A percentile compares a stretch with the other conserved stretches of the same genome.
Evolutionary conservation across 2,329 filamentous ascomycete species (phyloP).

Genomic region (Hypocrella siamensis): DNA sequence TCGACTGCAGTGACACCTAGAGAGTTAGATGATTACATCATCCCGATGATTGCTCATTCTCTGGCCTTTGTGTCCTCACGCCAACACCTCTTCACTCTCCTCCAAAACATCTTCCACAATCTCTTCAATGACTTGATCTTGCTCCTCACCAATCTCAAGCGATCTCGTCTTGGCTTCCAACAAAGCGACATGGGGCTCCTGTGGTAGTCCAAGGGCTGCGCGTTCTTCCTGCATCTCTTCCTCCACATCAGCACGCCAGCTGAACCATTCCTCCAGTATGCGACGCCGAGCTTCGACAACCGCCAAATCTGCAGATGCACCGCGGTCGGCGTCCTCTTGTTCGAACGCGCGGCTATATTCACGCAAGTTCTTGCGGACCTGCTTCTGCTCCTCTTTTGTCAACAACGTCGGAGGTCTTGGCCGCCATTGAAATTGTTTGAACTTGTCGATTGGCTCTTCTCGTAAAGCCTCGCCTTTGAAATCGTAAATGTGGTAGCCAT

Average conservation of each 20-base stretch:
- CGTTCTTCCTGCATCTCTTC: conserved; percentile 59
- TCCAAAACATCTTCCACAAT: conserved; percentile 70
- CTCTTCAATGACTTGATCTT: conserved; percentile 75
- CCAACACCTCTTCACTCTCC: conserved; percentile 67
- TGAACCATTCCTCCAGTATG: conserved; percentile 75
- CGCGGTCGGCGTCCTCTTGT: conserved; percentile 84
- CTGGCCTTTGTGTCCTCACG: conserved; percentile 9
- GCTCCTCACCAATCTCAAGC: conserved; percentile 41
- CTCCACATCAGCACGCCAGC: conserved; percentile 64
- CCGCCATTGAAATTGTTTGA: conserved; percentile 95
- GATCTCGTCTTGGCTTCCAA: conserved; percentile 38
- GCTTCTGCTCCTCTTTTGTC: conserved; percentile 92
- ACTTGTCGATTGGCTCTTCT: conserved; percentile 87
- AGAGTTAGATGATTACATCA: too few relatives aligned
- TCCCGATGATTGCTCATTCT: too few relatives aligned
- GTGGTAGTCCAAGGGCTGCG: conserved; percentile 47
- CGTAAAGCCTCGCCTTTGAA: conserved; percentile 82
- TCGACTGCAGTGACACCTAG: too few relatives aligned
- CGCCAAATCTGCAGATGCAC: conserved; percentile 83
- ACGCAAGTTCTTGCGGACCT: conserved; percentile 92
- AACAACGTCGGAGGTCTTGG: conserved; percentile 84
- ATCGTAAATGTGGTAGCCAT: conserved; percentile 95
- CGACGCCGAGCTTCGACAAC: conserved; percentile 78
- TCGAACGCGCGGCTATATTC: conserved; percentile 94
- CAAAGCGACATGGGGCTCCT: conserved; percentile 46